Evolutionary conservation across 2,329 filamentous ascomycete species (phyloP).

Genomic region (Onygenales sp.): DNA sequence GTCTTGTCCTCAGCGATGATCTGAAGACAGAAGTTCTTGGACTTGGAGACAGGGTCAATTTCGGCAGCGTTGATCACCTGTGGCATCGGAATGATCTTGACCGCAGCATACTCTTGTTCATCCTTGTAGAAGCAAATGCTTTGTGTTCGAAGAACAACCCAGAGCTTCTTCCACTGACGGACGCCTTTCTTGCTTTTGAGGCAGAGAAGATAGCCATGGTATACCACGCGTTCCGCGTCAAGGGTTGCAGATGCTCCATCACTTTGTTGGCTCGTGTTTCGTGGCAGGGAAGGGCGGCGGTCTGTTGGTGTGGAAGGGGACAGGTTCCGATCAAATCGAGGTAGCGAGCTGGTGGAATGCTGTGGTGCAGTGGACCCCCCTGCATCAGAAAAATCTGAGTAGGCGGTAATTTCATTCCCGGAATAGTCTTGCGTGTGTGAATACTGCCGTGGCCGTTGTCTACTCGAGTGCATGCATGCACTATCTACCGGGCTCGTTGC

Average conservation of each 20-base stretch:
- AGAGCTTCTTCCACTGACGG: constrained; percentile 87
- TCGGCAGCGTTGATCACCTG: constrained; percentile 85
- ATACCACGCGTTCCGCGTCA: constrained; percentile 82
- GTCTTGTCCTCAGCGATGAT: constrained; percentile 88
- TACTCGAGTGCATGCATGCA: neutral
- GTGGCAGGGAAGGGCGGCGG: constrained; percentile 26
- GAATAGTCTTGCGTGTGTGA: constrained; percentile 46
- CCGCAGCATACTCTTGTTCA: constrained; percentile 77
- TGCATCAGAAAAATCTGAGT: constrained; percentile 75
- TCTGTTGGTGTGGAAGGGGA: constrained; percentile 14
- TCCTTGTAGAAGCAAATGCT: constrained; percentile 89
- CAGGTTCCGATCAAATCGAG: constrained; percentile 5
- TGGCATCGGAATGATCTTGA: constrained; percentile 68
- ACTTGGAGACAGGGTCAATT: constrained; percentile 76
- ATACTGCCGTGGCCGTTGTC: neutral
- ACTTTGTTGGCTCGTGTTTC: constrained; percentile 56
- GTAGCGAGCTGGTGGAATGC: constrained; percentile 21
- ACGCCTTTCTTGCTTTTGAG: constrained; percentile 72
- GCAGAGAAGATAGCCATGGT: constrained; percentile 81
- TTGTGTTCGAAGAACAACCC: constrained; percentile 80
- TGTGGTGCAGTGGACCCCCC: constrained; percentile 18
- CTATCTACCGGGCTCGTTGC: neutral
- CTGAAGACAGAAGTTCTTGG: constrained; percentile 79
- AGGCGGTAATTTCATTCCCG: constrained; percentile 60
- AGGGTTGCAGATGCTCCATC: constrained; percentile 41